Evolutionary conservation across 768 basidiomycete species (phyloP).

Genomic region (Lactarius quietus): DNA sequence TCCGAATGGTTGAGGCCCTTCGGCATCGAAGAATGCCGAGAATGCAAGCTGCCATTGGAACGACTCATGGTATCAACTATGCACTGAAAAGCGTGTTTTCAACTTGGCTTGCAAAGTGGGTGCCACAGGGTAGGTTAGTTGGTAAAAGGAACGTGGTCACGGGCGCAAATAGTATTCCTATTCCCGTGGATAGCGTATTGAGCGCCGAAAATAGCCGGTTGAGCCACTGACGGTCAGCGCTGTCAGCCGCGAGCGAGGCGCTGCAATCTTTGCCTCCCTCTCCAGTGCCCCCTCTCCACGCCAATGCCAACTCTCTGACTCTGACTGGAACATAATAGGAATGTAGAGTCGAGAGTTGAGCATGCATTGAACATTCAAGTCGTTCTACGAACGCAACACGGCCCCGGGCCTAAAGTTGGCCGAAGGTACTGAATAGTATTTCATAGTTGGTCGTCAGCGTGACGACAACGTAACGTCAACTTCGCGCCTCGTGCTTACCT

Average conservation of each 20-base stretch:
- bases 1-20: background rate
- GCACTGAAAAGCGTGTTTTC: background rate
- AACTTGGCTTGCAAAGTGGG: too few relatives aligned
- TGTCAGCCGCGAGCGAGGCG: background rate
- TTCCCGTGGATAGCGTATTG: background rate
- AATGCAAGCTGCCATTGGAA: background rate
- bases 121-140: background rate
- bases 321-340: background rate
- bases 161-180: background rate
- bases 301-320: background rate
- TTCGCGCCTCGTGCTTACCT: too few relatives aligned
- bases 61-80: conserved; percentile 2
- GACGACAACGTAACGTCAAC: too few relatives aligned
- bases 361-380: background rate
- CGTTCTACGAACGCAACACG: too few relatives aligned
- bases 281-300: background rate
- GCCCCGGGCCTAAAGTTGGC: too few relatives aligned
- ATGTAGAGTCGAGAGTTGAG: background rate
- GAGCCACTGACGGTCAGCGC: too few relatives aligned
- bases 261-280: background rate
- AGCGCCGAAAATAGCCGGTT: background rate
- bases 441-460: too few relatives aligned
- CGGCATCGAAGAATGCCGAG: background rate
- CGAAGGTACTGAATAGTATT: too few relatives aligned
- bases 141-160: background rate